These are phyloP conservation scores for Mycena metata DNA, from an alignment of 768 basidiomycete genomes.

Conservation along the genomic window DNA sequence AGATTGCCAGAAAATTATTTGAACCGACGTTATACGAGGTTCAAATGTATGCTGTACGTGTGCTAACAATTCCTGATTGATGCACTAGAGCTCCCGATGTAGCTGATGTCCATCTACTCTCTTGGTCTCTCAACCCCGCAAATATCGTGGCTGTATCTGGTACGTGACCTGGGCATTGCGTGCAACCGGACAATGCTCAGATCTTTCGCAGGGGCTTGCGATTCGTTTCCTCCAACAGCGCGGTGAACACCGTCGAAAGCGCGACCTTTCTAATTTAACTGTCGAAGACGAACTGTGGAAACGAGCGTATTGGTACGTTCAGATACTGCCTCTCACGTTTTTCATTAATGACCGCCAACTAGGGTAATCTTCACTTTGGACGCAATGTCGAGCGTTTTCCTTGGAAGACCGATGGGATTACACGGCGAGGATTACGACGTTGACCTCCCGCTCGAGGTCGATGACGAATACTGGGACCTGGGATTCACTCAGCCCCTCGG, in stretches of 20 bases:
- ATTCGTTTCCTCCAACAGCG: slow-evolving; percentile 73
- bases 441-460: too few species aligned
- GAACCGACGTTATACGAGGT: slow-evolving; percentile 20
- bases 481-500: too few species aligned
- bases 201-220: slow-evolving; percentile 55
- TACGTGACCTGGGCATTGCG: neutral
- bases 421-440: slow-evolving; percentile 83
- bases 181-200: neutral
- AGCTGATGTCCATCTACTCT: slow-evolving; percentile 41
- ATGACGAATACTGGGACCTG: too few species aligned
- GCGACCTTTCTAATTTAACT: slow-evolving; percentile 44
- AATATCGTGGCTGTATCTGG: slow-evolving; percentile 66
- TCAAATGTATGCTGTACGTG: slow-evolving; percentile 18
- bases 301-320: slow-evolving; percentile 67
- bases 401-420: slow-evolving; percentile 76
- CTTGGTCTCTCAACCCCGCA: slow-evolving; percentile 60
- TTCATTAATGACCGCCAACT: too few species aligned
- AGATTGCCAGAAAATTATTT: slow-evolving; percentile 44
- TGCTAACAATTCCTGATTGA: neutral
- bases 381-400: slow-evolving; percentile 54
- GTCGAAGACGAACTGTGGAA: slow-evolving; percentile 73
- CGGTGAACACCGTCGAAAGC: too few species aligned
- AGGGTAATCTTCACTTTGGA: slow-evolving; percentile 52
- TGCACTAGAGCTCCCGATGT: too few species aligned
- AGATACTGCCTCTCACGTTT: too few species aligned